Evolutionary conservation across 192 early-diverging fungal species (phyloP).

Genomic region (Entomortierella chlamydospora): DNA sequence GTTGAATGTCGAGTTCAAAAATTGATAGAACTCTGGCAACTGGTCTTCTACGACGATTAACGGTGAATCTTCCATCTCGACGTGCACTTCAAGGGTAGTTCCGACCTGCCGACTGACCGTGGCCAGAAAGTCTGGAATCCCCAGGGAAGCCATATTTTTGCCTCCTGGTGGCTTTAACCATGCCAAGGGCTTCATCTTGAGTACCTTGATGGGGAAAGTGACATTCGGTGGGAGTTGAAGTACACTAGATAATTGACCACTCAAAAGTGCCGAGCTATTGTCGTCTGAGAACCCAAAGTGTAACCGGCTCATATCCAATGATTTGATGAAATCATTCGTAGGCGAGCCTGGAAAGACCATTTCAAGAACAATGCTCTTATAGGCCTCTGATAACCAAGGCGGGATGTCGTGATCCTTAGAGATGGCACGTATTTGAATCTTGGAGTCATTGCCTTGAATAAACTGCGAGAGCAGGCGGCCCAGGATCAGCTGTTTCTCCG

Average conservation of each 20-base stretch:
- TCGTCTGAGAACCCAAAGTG: constrained; percentile 33
- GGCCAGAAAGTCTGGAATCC: constrained; percentile 21
- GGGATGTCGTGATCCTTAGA: constrained; percentile 33
- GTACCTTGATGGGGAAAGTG: constrained; percentile 48
- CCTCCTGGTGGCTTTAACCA: constrained; percentile 14
- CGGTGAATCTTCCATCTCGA: constrained; percentile 13
- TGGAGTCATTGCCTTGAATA: constrained; percentile 41
- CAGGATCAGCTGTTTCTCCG: constrained; percentile 41
- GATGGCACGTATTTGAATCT: constrained; percentile 46
- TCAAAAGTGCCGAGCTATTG: constrained; percentile 16
- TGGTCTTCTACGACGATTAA: constrained; percentile 6
- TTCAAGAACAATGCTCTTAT: constrained; percentile 36
- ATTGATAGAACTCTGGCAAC: constrained; percentile 32
- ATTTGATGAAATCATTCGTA: constrained; percentile 35
- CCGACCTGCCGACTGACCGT: constrained; percentile 38
- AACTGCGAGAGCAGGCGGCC: constrained; percentile 36
- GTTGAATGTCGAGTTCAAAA: constrained; percentile 35
- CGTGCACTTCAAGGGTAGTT: constrained; percentile 21
- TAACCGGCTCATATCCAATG: constrained; percentile 32
- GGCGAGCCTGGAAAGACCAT: constrained; percentile 48
- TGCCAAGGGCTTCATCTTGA: constrained; percentile 38
- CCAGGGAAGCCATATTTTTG: constrained; percentile 22
- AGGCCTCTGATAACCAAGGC: constrained; percentile 32
- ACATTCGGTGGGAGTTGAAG: constrained; percentile 47
- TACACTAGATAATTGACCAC: constrained; percentile 27